Evolutionary conservation across 108 stramenopile genomes (phyloP), one percentile per base, ranked within the genome.

Genomic region (Cyclotella kingstonii): DNA sequence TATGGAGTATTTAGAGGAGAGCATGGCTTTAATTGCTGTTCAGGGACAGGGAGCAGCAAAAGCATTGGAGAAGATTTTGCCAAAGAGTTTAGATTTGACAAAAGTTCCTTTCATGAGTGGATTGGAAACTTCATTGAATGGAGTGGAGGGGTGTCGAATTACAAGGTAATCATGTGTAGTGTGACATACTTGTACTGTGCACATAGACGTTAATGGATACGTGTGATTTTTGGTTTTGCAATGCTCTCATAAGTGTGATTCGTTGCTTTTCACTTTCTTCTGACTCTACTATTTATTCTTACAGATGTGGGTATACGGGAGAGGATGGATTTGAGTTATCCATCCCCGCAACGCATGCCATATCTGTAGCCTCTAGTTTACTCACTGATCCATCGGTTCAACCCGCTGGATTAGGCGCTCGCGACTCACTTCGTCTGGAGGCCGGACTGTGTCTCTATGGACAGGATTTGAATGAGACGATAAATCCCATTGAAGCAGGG

Each of bases 291-390:
- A 40, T 4, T 60, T 28, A 23, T 8, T n/a, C n/a, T n/a, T n/a
- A n/a, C 64, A 91, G 98, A 68, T 99, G 99, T 73, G 99, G 99
- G 11, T 99, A 99, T 82, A 99, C 99, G 7, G 99, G 99, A 14
- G 99, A 99, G 72, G 99, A 99, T 68, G 99, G 99, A 15, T 99
- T 98, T 66, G 98, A 99, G 85, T 76, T 99, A 41, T 83, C 91
- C 49, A 90, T 98, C 66, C 84, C 94, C 4, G 76, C 86, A 1
- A 81, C 75, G 25, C 21, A 78, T 54, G 94, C 91, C 35, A 85
- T 89, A 0, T 70, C 91, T 21, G 87, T 95, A 50, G 93, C 91
- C 0, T 79, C 81, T 15, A 75, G 78, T 31, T 64, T 97, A 23
- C 57, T 95, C 31, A 81, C 89, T 41, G 82, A 94, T 48, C 76